A percentile compares a stretch with the other conserved stretches of the same genome.
Evolutionary conservation across 2,329 filamentous ascomycete species (phyloP).

Genomic region (Ilyonectria sp.): DNA sequence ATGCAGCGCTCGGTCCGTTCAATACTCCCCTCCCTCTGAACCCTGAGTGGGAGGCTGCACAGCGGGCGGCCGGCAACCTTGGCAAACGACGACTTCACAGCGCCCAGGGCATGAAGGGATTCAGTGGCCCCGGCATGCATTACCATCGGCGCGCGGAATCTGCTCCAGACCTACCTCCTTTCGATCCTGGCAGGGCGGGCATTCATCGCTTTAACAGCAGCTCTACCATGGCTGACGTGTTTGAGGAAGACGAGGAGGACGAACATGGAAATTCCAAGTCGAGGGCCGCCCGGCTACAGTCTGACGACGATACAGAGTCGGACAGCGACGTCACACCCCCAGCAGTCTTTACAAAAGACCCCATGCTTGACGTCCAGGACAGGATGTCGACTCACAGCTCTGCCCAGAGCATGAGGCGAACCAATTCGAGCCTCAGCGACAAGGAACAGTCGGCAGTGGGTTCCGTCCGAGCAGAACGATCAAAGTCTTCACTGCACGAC

Average conservation of each 20-base stretch:
- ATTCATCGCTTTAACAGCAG: slow-evolving; percentile 76
- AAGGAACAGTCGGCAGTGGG: slow-evolving; percentile 47
- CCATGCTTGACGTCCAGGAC: slow-evolving; percentile 44
- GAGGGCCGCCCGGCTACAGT: slow-evolving; percentile 51
- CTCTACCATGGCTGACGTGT: slow-evolving; percentile 87
- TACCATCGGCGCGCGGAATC: slow-evolving; percentile 86
- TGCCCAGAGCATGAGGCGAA: slow-evolving; percentile 55
- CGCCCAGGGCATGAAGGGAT: slow-evolving; percentile 79
- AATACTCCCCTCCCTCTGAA: slow-evolving; percentile 81
- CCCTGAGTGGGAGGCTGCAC: slow-evolving; percentile 77
- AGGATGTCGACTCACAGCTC: slow-evolving; percentile 42
- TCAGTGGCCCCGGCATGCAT: slow-evolving; percentile 78
- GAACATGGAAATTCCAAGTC: slow-evolving; percentile 64
- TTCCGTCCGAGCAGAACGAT: slow-evolving; percentile 63
- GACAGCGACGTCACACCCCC: slow-evolving; percentile 57
- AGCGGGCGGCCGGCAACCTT: slow-evolving; percentile 68
- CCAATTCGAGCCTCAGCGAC: slow-evolving; percentile 63
- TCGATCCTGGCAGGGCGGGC: slow-evolving; percentile 73
- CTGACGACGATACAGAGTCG: slow-evolving; percentile 67
- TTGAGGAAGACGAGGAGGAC: slow-evolving; percentile 85
- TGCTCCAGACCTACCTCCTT: slow-evolving; percentile 83
- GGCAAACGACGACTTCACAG: slow-evolving; percentile 81
- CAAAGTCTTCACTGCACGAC: slow-evolving; percentile 66
- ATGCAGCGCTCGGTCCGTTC: slow-evolving; percentile 93
- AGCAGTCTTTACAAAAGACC: slow-evolving; percentile 42